Evolutionary conservation across 164 flowering plant genomes (phyloP).

Genomic region (Tetracentron sinense): DNA sequence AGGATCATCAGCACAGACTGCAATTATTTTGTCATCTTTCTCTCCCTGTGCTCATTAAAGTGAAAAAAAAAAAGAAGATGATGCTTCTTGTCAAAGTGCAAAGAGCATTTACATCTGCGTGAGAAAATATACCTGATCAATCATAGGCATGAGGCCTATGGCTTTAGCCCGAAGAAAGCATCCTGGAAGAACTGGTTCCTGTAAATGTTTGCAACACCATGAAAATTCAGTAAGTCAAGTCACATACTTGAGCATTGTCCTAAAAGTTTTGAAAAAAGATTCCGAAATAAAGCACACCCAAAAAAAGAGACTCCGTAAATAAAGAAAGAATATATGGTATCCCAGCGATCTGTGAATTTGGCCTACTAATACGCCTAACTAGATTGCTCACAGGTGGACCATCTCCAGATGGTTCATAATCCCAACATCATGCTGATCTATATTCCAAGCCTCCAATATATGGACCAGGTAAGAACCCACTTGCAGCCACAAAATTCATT

Average conservation of each 20-base stretch:
- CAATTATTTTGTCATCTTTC: conserved; percentile 86
- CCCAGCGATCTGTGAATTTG: too few species aligned
- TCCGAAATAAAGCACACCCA: neutral
- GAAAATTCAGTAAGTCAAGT: conserved; percentile 4
- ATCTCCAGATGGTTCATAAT: neutral
- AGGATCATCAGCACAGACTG: conserved; percentile 91
- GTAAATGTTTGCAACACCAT: conserved; percentile 13
- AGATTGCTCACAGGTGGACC: neutral
- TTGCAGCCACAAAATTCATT: too few species aligned
- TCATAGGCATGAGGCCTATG: conserved; percentile 87
- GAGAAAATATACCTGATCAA: conserved; percentile 55
- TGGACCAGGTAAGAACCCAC: too few species aligned
- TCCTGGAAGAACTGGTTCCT: conserved; percentile 84
- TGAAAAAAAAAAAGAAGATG: conserved; percentile 4
- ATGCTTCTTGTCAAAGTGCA: neutral
- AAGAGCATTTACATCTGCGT: neutral
- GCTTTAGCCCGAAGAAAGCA: conserved; percentile 86
- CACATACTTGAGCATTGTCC: neutral
- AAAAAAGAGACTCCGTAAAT: neutral
- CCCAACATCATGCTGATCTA: neutral
- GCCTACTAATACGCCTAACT: too few species aligned
- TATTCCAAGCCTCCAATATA: neutral
- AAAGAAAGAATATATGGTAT: too few species aligned
- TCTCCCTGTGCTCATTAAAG: conserved; percentile 47
- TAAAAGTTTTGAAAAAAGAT: neutral